Base-by-base conservation (phyloP, 495 filamentous ascomycete species). In the Penicillium bialowiezense region DNA sequence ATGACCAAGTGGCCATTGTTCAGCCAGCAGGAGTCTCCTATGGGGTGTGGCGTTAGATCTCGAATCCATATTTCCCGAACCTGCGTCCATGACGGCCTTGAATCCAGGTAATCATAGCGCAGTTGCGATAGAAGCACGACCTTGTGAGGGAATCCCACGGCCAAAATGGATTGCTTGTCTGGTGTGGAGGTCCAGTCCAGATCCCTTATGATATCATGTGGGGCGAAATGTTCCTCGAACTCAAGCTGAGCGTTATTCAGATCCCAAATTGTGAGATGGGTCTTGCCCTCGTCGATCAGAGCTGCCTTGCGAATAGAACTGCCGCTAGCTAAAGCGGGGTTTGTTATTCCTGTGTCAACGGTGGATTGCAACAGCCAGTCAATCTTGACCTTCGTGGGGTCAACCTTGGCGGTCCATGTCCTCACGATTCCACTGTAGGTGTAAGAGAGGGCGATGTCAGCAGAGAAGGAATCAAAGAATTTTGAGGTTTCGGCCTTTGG, bases 171-270 rank as follows among this genome's bases (percentile, higher is more conserved):
- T 62, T 97, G 92, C 54, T 80, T 83, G 56, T 95, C 90, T 0
- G 92, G 90, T 0, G 92, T 96, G 7, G 88, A 91, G 1, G 91
- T 92, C 92, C 92, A 97, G 60, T 96, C 91, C 7, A 97, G 77
- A 59, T 96, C 92, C 52, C 83, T 78, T 28, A 97, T 91, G 13
- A 78, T 78, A 49, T 95, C 89, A 50, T 83, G 74, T 17, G 76
- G 71, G 48, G 85, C 81, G 55, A 90, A 93, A 35, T 81, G 76
- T 48, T 90, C 80, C 44, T 84, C 76, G 61, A 87, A 90, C 65
- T 97, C 92, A 2, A 97, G 72, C 60, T 89, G 86, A 2, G 82
- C 82, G 39, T 86, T 88, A 54, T 84, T 81, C 5, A 87, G 87
- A 62, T 95, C 91, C 92, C 92, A 97, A 44, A 97, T 95, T 0